Percentiles rank a stretch among this genome's conserved stretches.
Evolutionary conservation across 2,329 filamentous ascomycete species (phyloP).

Genomic region (Botrytis fabae): DNA sequence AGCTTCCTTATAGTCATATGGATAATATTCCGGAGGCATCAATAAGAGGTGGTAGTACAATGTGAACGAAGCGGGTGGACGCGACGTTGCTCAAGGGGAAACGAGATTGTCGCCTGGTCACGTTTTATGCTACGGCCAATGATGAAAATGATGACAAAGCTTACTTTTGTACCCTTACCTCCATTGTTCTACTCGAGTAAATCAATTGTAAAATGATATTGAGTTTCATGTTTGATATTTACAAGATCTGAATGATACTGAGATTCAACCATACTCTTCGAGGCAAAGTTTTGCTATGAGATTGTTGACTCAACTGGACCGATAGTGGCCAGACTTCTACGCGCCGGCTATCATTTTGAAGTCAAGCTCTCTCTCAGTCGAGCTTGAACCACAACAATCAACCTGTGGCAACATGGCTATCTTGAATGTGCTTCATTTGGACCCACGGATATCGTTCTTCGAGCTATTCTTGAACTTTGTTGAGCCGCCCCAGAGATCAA

Average conservation of each 20-base stretch:
- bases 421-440: background rate
- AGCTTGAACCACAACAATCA: background rate
- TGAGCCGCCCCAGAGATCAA: background rate
- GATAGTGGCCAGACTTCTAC: background rate
- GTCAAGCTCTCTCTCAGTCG: background rate
- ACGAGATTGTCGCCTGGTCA: constrained; percentile 4
- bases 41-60: too few relatives aligned
- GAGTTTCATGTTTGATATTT: background rate
- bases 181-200: background rate
- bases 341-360: background rate
- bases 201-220: background rate
- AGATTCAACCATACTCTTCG: background rate
- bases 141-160: background rate
- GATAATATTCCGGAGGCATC: too few relatives aligned
- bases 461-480: background rate
- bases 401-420: background rate
- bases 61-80: background rate
- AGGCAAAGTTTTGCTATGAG: background rate
- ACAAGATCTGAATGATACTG: background rate
- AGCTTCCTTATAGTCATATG: background rate
- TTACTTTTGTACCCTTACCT: background rate
- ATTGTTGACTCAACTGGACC: background rate
- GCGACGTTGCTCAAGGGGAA: background rate
- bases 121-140: background rate
- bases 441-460: background rate